These are phyloP conservation scores for Phytopythium delawarense DNA, from an alignment of 352 stramenopile genomes.

Conservation along the genomic window DNA sequence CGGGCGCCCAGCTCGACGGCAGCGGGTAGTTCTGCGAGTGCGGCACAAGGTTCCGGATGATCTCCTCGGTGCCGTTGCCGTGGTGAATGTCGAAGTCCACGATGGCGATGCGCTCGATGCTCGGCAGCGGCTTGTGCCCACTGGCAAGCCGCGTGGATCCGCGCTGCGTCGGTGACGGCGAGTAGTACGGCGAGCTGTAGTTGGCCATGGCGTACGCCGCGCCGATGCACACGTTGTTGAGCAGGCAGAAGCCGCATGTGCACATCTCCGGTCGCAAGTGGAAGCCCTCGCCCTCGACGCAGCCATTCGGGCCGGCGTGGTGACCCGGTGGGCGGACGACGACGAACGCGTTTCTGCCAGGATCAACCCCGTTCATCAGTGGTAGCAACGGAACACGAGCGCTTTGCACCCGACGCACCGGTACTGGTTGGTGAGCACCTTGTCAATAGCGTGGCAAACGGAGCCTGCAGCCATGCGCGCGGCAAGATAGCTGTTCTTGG, in stretches of 20 bases:
- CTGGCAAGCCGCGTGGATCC: conserved; percentile 2
- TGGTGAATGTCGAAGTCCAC: conserved; percentile 74
- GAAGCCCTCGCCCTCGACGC: conserved; percentile 48
- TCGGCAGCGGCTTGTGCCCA: conserved; percentile 12
- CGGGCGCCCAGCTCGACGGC: conserved; percentile 52
- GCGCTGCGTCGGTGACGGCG: conserved; percentile 3
- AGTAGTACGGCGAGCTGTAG: conserved; percentile 42
- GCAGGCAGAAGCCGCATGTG: conserved; percentile 59
- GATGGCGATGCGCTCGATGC: conserved; percentile 46
- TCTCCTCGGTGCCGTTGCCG: conserved; percentile 61
- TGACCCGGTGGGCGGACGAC: conserved; percentile 54
- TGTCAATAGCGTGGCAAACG: conserved; percentile 62
- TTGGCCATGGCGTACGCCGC: conserved; percentile 52
- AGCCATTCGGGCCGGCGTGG: conserved; percentile 57
- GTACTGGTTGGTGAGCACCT: conserved; percentile 48
- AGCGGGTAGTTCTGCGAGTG: conserved; percentile 65
- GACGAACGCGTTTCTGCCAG: conserved; percentile 51
- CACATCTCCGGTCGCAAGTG: conserved; percentile 51
- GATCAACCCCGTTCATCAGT: not conserved
- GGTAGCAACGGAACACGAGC: not conserved
- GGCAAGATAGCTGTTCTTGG: conserved; percentile 49
- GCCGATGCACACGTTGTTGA: conserved; percentile 70
- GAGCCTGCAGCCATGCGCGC: conserved; percentile 50
- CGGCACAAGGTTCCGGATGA: conserved; percentile 53
- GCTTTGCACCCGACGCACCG: conserved; percentile 18